Conservation (phyloP, 768 basidiomycete genomes). For the Cytidiella melzeri region DNA sequence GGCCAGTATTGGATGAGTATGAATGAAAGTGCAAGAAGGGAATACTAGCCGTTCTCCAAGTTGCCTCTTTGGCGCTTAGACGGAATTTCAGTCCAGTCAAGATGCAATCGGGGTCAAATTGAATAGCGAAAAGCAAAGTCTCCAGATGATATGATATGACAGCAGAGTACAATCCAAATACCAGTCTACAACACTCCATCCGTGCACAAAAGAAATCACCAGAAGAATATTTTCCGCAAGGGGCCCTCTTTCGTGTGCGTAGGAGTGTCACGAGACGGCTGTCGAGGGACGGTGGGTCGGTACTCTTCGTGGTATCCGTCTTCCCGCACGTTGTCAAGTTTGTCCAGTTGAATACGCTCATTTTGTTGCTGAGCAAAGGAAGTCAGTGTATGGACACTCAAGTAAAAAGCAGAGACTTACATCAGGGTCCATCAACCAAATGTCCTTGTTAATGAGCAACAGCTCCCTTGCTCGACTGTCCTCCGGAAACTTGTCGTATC, state of each 20-base stretch:
- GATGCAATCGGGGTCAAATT: not conserved
- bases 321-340: conserved; percentile 3
- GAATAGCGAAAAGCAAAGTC: not conserved
- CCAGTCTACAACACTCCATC: not conserved
- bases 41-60: not conserved
- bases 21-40: not conserved
- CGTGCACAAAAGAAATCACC: conserved; percentile 2
- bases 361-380: conserved; percentile 1
- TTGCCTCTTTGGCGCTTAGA: not conserved
- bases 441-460: conserved; percentile 34
- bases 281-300: not conserved
- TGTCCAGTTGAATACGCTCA: conserved; percentile 6
- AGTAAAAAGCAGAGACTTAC: conserved; percentile 31
- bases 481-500: conserved; percentile 37
- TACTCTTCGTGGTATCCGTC: conserved; percentile 2
- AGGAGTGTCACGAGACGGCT: conserved; percentile 2
- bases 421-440: conserved; percentile 64
- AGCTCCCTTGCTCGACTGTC: conserved; percentile 49
- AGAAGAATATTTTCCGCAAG: conserved; percentile 8
- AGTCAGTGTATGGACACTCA: not conserved
- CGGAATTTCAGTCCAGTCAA: not conserved
- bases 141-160: not conserved
- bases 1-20: not conserved
- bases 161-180: not conserved
- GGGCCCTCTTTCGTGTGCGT: conserved; percentile 2